Conservation (phyloP, 2,329 filamentous ascomycete species). For the Bipolaris gigantea region DNA sequence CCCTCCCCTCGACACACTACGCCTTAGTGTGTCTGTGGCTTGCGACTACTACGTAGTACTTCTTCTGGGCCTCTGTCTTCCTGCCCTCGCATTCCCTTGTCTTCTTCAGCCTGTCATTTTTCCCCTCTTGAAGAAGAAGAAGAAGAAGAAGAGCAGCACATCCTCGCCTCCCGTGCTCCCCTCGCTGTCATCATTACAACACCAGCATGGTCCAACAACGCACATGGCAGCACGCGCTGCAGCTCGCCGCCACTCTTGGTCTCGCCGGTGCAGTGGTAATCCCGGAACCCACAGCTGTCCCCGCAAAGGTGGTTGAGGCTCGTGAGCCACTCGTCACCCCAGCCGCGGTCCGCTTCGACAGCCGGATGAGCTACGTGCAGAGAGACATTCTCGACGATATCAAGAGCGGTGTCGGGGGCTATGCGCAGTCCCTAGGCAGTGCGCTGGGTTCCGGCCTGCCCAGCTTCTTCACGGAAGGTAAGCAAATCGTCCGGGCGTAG, state of each 20-base stretch:
- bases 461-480: conserved; percentile 43
- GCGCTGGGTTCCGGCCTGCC: conserved; percentile 42
- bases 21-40: conserved; percentile 1
- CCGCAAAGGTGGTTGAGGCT: conserved; percentile 35
- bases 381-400: conserved; percentile 40
- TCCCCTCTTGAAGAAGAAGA: neutral
- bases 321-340: conserved; percentile 39
- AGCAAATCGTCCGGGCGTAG: conserved; percentile 6
- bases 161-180: neutral
- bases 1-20: neutral
- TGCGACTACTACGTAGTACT: neutral
- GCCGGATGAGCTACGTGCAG: conserved; percentile 36
- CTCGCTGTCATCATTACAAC: neutral
- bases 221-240: conserved; percentile 23
- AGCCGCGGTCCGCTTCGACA: conserved; percentile 38
- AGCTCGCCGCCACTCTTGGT: conserved; percentile 25
- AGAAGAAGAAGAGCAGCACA: conserved; percentile 3
- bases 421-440: conserved; percentile 38
- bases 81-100: conserved; percentile 1
- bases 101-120: conserved; percentile 9
- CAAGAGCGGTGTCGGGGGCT: conserved; percentile 33
- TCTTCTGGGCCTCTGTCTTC: neutral
- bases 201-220: conserved; percentile 20
- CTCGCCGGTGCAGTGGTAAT: conserved; percentile 32
- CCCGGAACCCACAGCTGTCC: conserved; percentile 38